Base-by-base conservation (phyloP, 805 yeast genomes). In the Wickerhamiella australiensis region DNA sequence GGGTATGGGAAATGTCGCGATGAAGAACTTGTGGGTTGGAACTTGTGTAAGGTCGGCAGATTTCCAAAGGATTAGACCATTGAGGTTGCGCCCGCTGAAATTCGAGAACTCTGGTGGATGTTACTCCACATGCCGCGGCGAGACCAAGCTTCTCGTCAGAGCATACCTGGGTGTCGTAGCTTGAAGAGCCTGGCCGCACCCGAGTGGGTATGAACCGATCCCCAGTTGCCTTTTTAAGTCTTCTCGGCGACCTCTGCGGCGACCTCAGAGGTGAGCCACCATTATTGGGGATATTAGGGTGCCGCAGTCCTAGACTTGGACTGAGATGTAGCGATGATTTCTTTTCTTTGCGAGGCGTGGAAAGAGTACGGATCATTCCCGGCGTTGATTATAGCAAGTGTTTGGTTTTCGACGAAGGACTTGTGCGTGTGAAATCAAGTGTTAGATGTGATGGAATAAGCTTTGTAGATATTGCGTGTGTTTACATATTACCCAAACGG, bases 61-160 rank as follows among this genome's bases (percentile, higher is more conserved):
- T 58, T 48, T 64, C 67, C 8, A 63, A 59, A 17, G 68, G 65
- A 8, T 62, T 52, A 17, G 71, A 20, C 22, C 27, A 58, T 53
- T 77, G 82, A 2, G 96, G 96, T 8, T 95, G 86, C 18, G 74
- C 67, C n/a, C 92, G 94, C 63, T 85, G 82, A 65, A 83, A 90
- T 58, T 85, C 87, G 52, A 90, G 68, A 35, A 92, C 85, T 54
- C 95, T 72, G 54, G 85, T 82, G 53, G 85, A 82, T 59, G 84
- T 76, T 51, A 87, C 70, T 0, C 98, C 97, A 64, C 96, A 90
- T 0, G 96, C 97, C 61, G 83, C 83, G 0, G 96, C 97, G 1
- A 90, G 47, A 15, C 47, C 42, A 5, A 41, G 25, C 9, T 45
- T 22, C n/a, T 36, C 29, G 25, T 45, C 47, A n/a, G 36, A 22